These are phyloP conservation scores for Pseudonitzschia multiseries DNA, from an alignment of 108 stramenopile genomes.

Conservation along the genomic window DNA sequence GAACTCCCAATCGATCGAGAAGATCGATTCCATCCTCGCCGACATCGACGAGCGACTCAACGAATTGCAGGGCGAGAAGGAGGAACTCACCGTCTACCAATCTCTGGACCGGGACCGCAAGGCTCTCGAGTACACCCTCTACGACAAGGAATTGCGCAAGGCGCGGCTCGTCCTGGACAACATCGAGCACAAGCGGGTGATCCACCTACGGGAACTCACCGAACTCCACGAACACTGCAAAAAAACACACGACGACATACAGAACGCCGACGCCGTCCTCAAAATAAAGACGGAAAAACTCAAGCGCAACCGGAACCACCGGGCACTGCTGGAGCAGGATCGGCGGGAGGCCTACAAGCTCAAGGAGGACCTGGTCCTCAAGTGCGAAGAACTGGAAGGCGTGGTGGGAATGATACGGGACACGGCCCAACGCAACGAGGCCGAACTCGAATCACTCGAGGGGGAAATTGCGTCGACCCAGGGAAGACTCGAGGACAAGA, in stretches of 20 bases:
- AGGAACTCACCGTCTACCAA: conserved; percentile 93
- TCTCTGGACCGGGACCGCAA: conserved; percentile 87
- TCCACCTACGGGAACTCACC: conserved; percentile 54
- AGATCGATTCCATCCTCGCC: conserved; percentile 86
- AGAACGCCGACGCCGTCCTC: conserved; percentile 54
- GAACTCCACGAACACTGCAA: conserved; percentile 64
- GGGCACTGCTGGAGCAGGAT: conserved; percentile 65
- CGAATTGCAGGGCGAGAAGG: conserved; percentile 95
- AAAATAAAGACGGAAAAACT: conserved; percentile 53
- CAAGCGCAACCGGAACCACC: conserved; percentile 49
- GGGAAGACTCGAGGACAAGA: conserved; percentile 53
- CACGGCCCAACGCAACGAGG: conserved; percentile 49
- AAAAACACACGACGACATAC: conserved; percentile 65
- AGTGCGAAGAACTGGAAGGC: conserved; percentile 71
- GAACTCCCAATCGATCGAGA: conserved; percentile 79
- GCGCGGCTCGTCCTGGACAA: conserved; percentile 74
- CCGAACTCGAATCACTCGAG: conserved; percentile 56
- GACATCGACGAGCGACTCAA: conserved; percentile 89
- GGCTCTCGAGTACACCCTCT: conserved; percentile 95
- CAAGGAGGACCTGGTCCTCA: conserved; percentile 62
- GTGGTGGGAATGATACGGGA: conserved; percentile 52
- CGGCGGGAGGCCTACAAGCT: conserved; percentile 58
- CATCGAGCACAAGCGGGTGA: conserved; percentile 72
- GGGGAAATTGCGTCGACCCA: conserved; percentile 53
- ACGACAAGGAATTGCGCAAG: conserved; percentile 91